Base-by-base conservation (phyloP, 2,329 filamentous ascomycete genomes). In the Colletotrichum neosansevieriae region DNA sequence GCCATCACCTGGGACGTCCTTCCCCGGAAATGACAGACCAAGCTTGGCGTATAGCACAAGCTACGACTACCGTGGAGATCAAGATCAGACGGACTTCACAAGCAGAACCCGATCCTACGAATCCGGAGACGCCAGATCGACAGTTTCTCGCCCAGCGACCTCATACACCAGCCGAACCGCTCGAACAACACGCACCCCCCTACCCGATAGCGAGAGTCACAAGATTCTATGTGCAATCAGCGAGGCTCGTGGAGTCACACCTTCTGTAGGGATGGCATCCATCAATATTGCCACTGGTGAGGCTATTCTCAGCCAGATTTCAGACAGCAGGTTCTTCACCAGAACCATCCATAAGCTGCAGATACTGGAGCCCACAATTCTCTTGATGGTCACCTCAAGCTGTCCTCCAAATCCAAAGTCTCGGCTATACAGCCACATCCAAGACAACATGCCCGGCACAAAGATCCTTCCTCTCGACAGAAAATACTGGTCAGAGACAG, bases 281-380 rank as follows among this genome's bases (percentile, higher is more conserved):
- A 84, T 98, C 75, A 97, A 98, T 75, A 84, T 97, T 3, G 91
- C 93, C 47, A 94, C 93, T 2, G 92, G 92, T 44, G 94, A 97
- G 79, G 92, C 89, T 15, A 89, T 94, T 32, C 85, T 98, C 44
- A 97, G 93, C 75, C 94, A 98, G 75, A 95, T 98, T 71, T 94
- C 92, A 75, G 95, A 98, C 78, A 97, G 91, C 64, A 94, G 97
- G 76, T 97, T 94, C 38, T 98, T 97, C 76, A 90, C 94, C 65
- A 91, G 91, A 75, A 97, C 94, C 0, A 84, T 97, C 34, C 93
- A 97, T 78, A 97, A 98, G 76, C 85, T 98, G 38, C 88, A 88
- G 59, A 89, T 97, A 24, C 92, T 93, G 73, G 88, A 91, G 24
- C 94, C 95, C 0, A 92, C 91, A 2, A 89, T 91, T 71, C 92